These are phyloP conservation scores for Fusarium sp. DNA, from an alignment of 2,329 filamentous ascomycete genomes.

Conservation along the genomic window DNA sequence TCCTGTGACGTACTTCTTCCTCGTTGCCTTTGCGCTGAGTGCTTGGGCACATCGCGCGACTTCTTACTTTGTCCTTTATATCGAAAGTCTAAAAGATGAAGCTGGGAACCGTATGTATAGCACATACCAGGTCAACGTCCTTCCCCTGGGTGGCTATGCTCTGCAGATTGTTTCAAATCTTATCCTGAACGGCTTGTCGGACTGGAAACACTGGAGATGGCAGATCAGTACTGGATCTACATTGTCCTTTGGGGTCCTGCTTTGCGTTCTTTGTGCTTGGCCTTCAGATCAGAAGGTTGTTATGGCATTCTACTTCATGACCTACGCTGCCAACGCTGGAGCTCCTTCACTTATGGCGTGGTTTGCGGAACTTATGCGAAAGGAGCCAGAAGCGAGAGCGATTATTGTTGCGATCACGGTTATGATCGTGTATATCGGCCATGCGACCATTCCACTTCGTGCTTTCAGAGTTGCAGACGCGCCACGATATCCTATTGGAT, in stretches of 20 bases:
- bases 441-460: slow-evolving; percentile 50
- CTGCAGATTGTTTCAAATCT: slow-evolving; percentile 48
- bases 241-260: slow-evolving; percentile 41
- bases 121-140: slow-evolving; percentile 45
- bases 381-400: slow-evolving; percentile 48
- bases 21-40: slow-evolving; percentile 41
- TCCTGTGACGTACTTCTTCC: slow-evolving; percentile 45
- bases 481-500: slow-evolving; percentile 48
- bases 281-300: slow-evolving; percentile 45
- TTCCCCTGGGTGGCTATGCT: slow-evolving; percentile 44
- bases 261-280: slow-evolving; percentile 47
- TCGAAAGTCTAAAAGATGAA: slow-evolving; percentile 39
- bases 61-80: slow-evolving; percentile 47
- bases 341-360: slow-evolving; percentile 48
- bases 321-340: slow-evolving; percentile 46
- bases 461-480: slow-evolving; percentile 48
- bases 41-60: slow-evolving; percentile 46
- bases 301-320: slow-evolving; percentile 49
- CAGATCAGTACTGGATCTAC: slow-evolving; percentile 47
- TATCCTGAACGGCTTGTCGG: slow-evolving; percentile 47
- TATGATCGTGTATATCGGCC: slow-evolving; percentile 50
- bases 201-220: slow-evolving; percentile 52
- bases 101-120: slow-evolving; percentile 41
- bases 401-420: slow-evolving; percentile 49
- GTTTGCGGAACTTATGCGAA: slow-evolving; percentile 47